Percentiles rank a stretch among this genome's conserved stretches.
Evolutionary conservation across 2,329 filamentous ascomycete species (phyloP).

Genomic region (Oidium heveae): DNA sequence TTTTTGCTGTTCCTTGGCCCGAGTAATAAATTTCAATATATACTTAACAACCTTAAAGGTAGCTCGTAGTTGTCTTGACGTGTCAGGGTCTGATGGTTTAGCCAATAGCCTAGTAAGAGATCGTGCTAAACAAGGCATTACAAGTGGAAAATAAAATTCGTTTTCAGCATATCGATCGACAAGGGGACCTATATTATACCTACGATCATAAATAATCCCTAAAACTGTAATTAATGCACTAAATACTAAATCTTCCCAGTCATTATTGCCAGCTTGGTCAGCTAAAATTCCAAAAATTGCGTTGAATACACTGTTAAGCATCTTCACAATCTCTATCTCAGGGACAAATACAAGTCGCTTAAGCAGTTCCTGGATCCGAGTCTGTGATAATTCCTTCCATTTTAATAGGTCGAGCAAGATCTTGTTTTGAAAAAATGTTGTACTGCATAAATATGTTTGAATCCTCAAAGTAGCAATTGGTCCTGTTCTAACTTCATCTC

Average conservation of each 20-base stretch:
- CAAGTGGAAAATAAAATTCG: slow-evolving; percentile 80
- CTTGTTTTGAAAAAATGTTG: slow-evolving; percentile 78
- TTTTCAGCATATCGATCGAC: slow-evolving; percentile 79
- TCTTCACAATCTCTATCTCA: slow-evolving; percentile 92
- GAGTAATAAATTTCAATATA: slow-evolving; percentile 83
- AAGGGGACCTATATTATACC: slow-evolving; percentile 74
- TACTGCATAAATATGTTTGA: slow-evolving; percentile 80
- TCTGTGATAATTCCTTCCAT: slow-evolving; percentile 55
- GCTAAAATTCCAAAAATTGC: slow-evolving; percentile 77
- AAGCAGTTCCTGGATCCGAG: slow-evolving; percentile 47
- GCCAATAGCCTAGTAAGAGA: slow-evolving; percentile 67
- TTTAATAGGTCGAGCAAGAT: slow-evolving; percentile 59
- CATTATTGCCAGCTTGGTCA: slow-evolving; percentile 72
- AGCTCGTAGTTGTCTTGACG: slow-evolving; percentile 59
- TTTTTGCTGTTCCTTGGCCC: slow-evolving; percentile 63
- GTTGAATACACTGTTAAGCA: slow-evolving; percentile 71
- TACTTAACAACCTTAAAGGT: slow-evolving; percentile 90
- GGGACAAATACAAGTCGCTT: slow-evolving; percentile 78
- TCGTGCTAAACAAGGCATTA: slow-evolving; percentile 63
- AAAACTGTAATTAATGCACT: slow-evolving; percentile 71
- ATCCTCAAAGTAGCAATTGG: slow-evolving; percentile 57
- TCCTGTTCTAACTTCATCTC: slow-evolving; percentile 49
- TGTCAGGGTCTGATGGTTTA: slow-evolving; percentile 60
- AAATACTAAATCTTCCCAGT: slow-evolving; percentile 83
- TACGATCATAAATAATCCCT: slow-evolving; percentile 78